These are phyloP conservation scores for Trichoderma oligosporum DNA, from an alignment of 2,329 filamentous ascomycete species.

Conservation along the genomic window DNA sequence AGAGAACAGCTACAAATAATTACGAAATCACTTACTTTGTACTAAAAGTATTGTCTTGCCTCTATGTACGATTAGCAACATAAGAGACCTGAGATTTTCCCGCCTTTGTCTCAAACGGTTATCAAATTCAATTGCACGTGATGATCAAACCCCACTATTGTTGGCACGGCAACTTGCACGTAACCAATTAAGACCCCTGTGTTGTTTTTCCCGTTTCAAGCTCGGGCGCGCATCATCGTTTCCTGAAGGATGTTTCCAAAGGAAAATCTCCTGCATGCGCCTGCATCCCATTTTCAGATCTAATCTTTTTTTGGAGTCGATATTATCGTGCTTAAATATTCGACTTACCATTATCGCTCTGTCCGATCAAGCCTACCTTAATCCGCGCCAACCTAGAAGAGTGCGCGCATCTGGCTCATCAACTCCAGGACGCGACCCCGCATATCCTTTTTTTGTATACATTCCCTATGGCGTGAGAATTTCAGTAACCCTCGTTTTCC, in stretches of 20 bases:
- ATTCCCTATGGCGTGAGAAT: constrained; percentile 17
- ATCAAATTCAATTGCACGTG: constrained; percentile 4
- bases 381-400: not conserved
- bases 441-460: constrained; percentile 12
- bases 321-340: not conserved
- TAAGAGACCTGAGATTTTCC: constrained; percentile 9
- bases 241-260: not conserved
- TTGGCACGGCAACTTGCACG: constrained; percentile 35
- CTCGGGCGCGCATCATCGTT: constrained; percentile 19
- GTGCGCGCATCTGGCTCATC: constrained; percentile 6
- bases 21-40: not conserved
- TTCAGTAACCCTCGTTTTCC: not conserved
- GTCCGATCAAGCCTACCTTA: not conserved
- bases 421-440: constrained; percentile 16
- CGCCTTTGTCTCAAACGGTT: not conserved
- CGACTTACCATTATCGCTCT: not conserved
- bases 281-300: not conserved
- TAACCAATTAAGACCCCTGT: constrained; percentile 25
- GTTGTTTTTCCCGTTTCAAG: constrained; percentile 23
- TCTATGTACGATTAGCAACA: not conserved
- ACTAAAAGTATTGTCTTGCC: not conserved
- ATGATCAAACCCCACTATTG: not conserved
- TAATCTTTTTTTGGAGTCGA: not conserved
- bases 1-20: too few species aligned
- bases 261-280: constrained; percentile 14